Percentiles rank a stretch among this genome's conserved stretches.
Evolutionary conservation across 805 yeast genomes (phyloP).

Genomic region (Starmerella davenportii): DNA sequence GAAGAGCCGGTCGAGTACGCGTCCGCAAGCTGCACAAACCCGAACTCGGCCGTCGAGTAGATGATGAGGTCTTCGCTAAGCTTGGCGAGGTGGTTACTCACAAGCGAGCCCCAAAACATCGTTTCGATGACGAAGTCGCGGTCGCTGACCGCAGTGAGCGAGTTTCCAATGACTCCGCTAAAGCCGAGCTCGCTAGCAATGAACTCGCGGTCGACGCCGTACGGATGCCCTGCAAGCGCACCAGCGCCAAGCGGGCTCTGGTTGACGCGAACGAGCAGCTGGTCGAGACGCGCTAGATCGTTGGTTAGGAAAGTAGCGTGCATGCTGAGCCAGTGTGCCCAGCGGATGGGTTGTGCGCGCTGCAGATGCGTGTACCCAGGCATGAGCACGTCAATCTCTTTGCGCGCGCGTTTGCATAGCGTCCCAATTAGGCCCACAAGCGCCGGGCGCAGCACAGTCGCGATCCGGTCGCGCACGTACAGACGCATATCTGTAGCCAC

Average conservation of each 20-base stretch:
- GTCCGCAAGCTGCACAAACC: constrained; percentile 81
- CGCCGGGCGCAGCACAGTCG: constrained; percentile 32
- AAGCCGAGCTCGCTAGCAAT: constrained; percentile 69
- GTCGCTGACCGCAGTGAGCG: constrained; percentile 90
- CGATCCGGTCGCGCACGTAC: constrained; percentile 63
- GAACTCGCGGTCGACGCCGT: constrained; percentile 91
- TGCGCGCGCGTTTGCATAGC: constrained; percentile 55
- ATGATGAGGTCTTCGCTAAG: constrained; percentile 88
- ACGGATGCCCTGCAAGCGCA: constrained; percentile 98
- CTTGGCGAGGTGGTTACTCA: constrained; percentile 90
- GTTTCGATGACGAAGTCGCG: constrained; percentile 94
- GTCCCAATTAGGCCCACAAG: constrained; percentile 47
- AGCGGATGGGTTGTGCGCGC: constrained; percentile 98
- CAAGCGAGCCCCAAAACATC: constrained; percentile 84
- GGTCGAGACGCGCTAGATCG: constrained; percentile 69
- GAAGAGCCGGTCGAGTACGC: constrained; percentile 98
- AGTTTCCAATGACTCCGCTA: constrained; percentile 77
- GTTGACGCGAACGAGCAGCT: constrained; percentile 67
- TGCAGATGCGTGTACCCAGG: constrained; percentile 98
- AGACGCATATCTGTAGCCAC: constrained; percentile 98
- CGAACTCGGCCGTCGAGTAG: constrained; percentile 95
- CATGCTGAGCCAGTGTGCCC: constrained; percentile 94
- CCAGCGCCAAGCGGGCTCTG: constrained; percentile 90
- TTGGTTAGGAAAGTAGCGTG: constrained; percentile 89
- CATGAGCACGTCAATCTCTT: constrained; percentile 83